Conservation (phyloP, 345 rosid genomes). For the Hibiscus trionum region DNA sequence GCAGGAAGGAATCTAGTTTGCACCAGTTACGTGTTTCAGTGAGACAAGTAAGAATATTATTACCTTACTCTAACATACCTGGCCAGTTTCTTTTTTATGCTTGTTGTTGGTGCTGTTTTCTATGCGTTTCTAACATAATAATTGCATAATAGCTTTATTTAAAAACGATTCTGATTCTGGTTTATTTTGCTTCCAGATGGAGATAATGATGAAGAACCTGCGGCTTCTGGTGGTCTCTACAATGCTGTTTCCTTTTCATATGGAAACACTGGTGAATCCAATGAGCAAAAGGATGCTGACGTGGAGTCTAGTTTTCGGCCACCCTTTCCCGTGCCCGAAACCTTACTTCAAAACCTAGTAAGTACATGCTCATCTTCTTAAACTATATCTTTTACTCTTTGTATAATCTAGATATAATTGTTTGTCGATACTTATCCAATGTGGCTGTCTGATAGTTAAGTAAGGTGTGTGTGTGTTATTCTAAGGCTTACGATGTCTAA, state of each 20-base stretch:
- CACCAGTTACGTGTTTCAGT: conserved; percentile 42
- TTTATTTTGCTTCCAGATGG: conserved; percentile 32
- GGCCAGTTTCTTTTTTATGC: conserved; percentile 6
- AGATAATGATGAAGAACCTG: conserved; percentile 33
- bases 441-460: conserved; percentile 52
- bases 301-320: conserved; percentile 57
- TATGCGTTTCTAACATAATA: neutral
- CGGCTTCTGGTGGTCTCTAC: conserved; percentile 30
- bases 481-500: conserved; percentile 99
- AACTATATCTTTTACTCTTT: conserved; percentile 6
- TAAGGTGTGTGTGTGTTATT: conserved; percentile 71
- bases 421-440: conserved; percentile 39
- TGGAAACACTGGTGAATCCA: conserved; percentile 43
- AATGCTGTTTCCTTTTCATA: conserved; percentile 66
- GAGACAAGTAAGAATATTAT: conserved; percentile 54
- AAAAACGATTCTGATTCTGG: conserved; percentile 12
- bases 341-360: conserved; percentile 69
- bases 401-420: conserved; percentile 21
- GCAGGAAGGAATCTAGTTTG: conserved; percentile 54
- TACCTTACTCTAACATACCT: conserved; percentile 17
- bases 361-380: conserved; percentile 25
- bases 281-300: conserved; percentile 33
- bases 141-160: neutral
- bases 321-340: conserved; percentile 66
- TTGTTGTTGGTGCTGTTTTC: neutral